A percentile compares a stretch with the other conserved stretches of the same genome.
Conservation (phyloP, 164 flowering plant genomes). For the Tetracentron sinense region DNA sequence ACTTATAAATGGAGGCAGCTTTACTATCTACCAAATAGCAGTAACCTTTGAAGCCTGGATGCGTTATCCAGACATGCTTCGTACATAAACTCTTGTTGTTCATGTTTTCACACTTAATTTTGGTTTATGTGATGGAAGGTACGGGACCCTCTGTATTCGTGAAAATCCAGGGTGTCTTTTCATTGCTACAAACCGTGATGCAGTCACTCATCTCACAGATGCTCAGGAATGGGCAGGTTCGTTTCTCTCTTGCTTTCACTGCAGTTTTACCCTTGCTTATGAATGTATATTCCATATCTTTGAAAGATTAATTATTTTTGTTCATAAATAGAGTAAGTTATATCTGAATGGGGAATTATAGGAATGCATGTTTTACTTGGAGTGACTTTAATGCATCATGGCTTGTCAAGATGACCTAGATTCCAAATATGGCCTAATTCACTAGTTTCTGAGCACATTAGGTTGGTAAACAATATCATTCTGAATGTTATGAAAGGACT, state of each 20-base stretch:
- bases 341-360: not conserved
- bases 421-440: not conserved
- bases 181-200: constrained; percentile 98
- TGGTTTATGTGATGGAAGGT: constrained; percentile 40
- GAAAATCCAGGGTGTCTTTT: constrained; percentile 99
- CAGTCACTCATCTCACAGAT: constrained; percentile 98
- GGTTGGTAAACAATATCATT: not conserved
- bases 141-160: constrained; percentile 89
- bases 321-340: not conserved
- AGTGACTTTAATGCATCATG: not conserved
- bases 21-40: too few species aligned
- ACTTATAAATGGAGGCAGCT: too few species aligned
- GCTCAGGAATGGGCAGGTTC: constrained; percentile 99
- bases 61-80: not conserved
- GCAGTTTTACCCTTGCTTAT: not conserved
- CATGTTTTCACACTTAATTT: not conserved
- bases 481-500: not conserved
- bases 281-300: not conserved
- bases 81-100: not conserved
- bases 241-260: constrained; percentile 9
- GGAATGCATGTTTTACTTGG: not conserved
- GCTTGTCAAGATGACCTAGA: not conserved
- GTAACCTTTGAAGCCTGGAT: constrained; percentile 5
- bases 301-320: too few species aligned
- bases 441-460: not conserved